Conservation (phyloP, 192 early-diverging fungal genomes). For the Backusella morwellensis region DNA sequence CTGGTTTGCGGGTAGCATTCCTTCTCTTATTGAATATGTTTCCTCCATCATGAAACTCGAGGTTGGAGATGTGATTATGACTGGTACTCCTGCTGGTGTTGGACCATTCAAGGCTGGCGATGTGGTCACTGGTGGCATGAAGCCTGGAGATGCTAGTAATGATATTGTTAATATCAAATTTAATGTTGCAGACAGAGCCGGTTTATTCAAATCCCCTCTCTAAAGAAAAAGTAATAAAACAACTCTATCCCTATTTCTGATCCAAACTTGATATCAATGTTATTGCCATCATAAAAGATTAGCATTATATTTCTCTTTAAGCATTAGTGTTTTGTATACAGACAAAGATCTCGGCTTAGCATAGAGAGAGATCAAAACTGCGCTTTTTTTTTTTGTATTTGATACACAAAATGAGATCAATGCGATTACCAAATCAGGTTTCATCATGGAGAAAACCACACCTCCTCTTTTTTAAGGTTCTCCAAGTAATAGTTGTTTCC, state of each 20-base stretch:
- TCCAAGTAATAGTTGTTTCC: too few species aligned
- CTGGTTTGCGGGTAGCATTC: conserved; percentile 50
- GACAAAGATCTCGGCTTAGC: too few species aligned
- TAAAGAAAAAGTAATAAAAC: background rate
- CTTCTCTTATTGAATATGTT: conserved; percentile 76
- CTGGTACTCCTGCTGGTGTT: conserved; percentile 91
- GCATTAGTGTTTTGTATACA: too few species aligned
- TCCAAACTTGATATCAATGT: background rate
- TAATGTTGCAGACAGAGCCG: conserved; percentile 27
- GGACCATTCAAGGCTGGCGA: conserved; percentile 82
- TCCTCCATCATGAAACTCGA: conserved; percentile 88
- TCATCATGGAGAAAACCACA: too few species aligned
- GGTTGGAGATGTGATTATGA: conserved; percentile 86
- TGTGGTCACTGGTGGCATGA: conserved; percentile 64
- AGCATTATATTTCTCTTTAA: too few species aligned
- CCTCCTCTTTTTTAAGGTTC: too few species aligned
- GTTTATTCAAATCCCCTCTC: background rate
- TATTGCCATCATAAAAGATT: too few species aligned
- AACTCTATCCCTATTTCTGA: background rate
- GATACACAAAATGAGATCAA: too few species aligned
- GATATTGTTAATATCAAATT: conserved; percentile 22
- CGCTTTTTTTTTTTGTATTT: too few species aligned
- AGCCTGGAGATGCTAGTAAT: conserved; percentile 3
- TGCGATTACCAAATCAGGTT: too few species aligned
- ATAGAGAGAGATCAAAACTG: too few species aligned